A percentile compares a stretch with the other conserved stretches of the same genome.
Evolutionary conservation across 2,329 filamentous ascomycete species (phyloP).

Genomic region (Talaromyces rugulosus): DNA sequence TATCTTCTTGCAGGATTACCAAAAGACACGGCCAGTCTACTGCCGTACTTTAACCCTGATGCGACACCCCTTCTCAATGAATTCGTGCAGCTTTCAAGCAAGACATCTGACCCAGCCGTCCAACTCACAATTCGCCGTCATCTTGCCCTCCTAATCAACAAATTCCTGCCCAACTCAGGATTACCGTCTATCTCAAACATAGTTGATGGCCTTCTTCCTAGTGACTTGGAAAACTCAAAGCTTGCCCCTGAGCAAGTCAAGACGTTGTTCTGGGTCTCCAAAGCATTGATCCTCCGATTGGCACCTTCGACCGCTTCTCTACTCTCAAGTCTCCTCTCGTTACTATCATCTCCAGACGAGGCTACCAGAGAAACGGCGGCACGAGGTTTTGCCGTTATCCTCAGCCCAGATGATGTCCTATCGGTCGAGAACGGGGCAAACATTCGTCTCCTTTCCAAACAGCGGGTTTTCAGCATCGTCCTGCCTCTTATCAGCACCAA

Average conservation of each 20-base stretch:
- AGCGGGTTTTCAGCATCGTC: constrained; percentile 59
- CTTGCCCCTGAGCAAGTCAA: constrained; percentile 43
- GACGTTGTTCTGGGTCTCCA: constrained; percentile 58
- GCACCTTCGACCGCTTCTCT: constrained; percentile 47
- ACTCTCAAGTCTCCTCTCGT: constrained; percentile 45
- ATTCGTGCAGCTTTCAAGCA: constrained; percentile 29
- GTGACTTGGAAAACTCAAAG: constrained; percentile 16
- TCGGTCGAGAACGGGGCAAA: constrained; percentile 58
- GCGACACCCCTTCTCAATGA: constrained; percentile 33
- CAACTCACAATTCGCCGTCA: constrained; percentile 41
- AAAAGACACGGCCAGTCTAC: constrained; percentile 26
- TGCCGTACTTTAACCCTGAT: constrained; percentile 25
- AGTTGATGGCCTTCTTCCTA: constrained; percentile 28
- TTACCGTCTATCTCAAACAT: constrained; percentile 27
- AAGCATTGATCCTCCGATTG: constrained; percentile 56
- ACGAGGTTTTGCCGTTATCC: constrained; percentile 55
- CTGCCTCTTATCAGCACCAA: constrained; percentile 53
- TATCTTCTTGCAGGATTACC: constrained; percentile 53
- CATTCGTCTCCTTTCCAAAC: constrained; percentile 59
- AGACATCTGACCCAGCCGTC: constrained; percentile 28
- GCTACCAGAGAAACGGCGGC: constrained; percentile 50
- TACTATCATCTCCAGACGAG: constrained; percentile 42
- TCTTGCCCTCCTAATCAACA: constrained; percentile 38
- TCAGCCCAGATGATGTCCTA: constrained; percentile 59
- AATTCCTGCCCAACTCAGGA: constrained; percentile 35